phyloP scores from a whole-genome alignment of 2,329 filamentous ascomycete species.

The Blastomyces parvus region DNA sequence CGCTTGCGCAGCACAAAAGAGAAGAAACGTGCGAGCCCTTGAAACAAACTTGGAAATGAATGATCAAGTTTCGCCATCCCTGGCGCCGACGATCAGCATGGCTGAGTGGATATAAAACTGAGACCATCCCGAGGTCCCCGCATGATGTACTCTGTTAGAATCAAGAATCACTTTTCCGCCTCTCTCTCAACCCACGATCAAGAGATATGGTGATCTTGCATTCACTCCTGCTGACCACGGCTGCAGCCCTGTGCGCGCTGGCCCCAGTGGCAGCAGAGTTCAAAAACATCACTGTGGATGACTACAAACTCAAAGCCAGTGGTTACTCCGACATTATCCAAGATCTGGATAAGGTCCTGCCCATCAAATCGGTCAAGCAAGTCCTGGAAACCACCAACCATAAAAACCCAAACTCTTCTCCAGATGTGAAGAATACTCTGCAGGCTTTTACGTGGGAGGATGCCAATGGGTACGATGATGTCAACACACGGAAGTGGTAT shows the following conservation, averaged over 20 bases:
- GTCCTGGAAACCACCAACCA: constrained; percentile 6
- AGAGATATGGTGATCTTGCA: background rate
- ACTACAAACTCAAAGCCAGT: constrained; percentile 4
- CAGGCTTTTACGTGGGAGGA: constrained; percentile 8
- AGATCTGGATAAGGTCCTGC: constrained; percentile 6
- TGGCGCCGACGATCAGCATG: background rate
- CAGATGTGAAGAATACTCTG: background rate
- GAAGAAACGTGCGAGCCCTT: background rate
- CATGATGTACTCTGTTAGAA: background rate
- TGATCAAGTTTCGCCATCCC: background rate
- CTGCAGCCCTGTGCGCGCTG: constrained; percentile 7
- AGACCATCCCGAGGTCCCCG: background rate
- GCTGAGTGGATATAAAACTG: background rate
- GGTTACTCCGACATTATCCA: constrained; percentile 1
- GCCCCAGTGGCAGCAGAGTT: background rate
- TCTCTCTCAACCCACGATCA: background rate
- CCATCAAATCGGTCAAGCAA: constrained; percentile 6
- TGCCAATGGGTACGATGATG: constrained; percentile 22
- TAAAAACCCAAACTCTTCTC: constrained; percentile 5
- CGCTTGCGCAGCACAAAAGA: background rate
- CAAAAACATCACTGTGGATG: constrained; percentile 1
- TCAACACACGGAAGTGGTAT: constrained; percentile 26
- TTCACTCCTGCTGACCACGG: background rate
- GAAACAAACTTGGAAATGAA: background rate
- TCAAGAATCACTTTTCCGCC: background rate